phyloP scores from a whole-genome alignment of 192 early-diverging fungal species.

The Thamnidium elegans region DNA sequence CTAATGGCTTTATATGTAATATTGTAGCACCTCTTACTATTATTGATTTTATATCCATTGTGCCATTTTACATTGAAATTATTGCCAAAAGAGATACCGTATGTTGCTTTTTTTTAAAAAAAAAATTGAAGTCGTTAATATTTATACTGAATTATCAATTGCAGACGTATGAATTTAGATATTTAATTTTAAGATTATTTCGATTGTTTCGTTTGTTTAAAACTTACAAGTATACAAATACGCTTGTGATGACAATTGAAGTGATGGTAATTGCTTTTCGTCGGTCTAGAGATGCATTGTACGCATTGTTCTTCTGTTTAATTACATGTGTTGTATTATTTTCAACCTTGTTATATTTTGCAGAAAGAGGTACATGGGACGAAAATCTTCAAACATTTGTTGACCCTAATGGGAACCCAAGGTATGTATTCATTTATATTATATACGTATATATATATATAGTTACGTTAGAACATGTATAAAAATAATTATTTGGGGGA shows the following conservation, averaged over 20 bases:
- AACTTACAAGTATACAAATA: slow-evolving; percentile 76
- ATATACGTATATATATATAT: too few relatives aligned
- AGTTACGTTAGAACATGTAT: too few relatives aligned
- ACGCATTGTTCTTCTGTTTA: slow-evolving; percentile 70
- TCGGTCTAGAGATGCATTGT: slow-evolving; percentile 67
- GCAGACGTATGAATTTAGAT: slow-evolving; percentile 23
- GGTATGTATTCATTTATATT: slow-evolving; percentile 31
- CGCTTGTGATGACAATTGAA: slow-evolving; percentile 77
- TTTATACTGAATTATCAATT: not conserved
- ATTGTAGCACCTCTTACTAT: slow-evolving; percentile 56
- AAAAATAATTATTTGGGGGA: not conserved
- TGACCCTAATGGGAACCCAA: slow-evolving; percentile 61
- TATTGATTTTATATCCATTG: slow-evolving; percentile 72
- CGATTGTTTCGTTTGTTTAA: slow-evolving; percentile 74
- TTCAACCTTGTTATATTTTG: slow-evolving; percentile 76
- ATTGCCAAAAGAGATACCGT: slow-evolving; percentile 59
- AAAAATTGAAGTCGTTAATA: not conserved
- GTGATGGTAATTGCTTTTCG: slow-evolving; percentile 80
- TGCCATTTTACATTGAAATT: slow-evolving; percentile 78
- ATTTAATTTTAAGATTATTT: slow-evolving; percentile 66
- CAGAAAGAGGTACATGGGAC: slow-evolving; percentile 75
- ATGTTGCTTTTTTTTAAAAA: slow-evolving; percentile 5
- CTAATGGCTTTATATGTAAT: not conserved
- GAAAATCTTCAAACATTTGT: slow-evolving; percentile 61
- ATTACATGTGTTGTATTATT: slow-evolving; percentile 68